Evolutionary conservation across 2,329 filamentous ascomycete genomes (phyloP).

Genomic region (Hypoxylon sp.): DNA sequence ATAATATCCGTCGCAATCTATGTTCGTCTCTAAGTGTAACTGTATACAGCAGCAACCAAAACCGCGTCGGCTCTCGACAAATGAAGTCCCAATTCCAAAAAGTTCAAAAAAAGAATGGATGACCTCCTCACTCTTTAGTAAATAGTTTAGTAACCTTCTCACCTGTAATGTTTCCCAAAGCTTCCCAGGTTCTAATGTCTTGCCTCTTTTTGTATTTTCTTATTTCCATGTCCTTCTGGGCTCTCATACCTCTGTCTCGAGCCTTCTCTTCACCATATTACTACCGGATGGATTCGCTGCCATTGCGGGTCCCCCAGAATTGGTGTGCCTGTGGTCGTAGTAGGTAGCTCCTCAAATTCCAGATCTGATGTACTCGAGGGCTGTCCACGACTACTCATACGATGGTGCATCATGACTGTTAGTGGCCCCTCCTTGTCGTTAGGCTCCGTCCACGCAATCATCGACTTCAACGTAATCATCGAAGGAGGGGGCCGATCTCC

Average conservation of each 20-base stretch:
- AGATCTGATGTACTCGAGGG: background rate
- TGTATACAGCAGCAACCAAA: slow-evolving; percentile 14
- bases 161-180: slow-evolving; percentile 6
- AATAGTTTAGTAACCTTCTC: slow-evolving; percentile 30
- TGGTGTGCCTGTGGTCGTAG: slow-evolving; percentile 29
- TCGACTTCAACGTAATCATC: slow-evolving; percentile 47
- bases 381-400: slow-evolving; percentile 17
- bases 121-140: slow-evolving; percentile 17
- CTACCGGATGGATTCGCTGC: slow-evolving; percentile 38
- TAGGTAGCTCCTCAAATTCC: slow-evolving; percentile 34
- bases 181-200: background rate
- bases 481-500: slow-evolving; percentile 42
- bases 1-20: slow-evolving; percentile 19
- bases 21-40: slow-evolving; percentile 13
- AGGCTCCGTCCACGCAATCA: slow-evolving; percentile 46
- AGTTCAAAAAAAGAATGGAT: slow-evolving; percentile 31
- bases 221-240: background rate
- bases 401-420: slow-evolving; percentile 39
- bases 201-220: slow-evolving; percentile 1
- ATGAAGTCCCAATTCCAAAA: slow-evolving; percentile 34
- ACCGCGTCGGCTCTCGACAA: slow-evolving; percentile 7
- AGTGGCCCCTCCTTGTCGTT: slow-evolving; percentile 38
- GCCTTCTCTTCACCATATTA: slow-evolving; percentile 31
- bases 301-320: slow-evolving; percentile 31
- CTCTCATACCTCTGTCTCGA: background rate